Base-by-base conservation (phyloP, 208 protist genomes). In the Naegleria lovaniensis region DNA sequence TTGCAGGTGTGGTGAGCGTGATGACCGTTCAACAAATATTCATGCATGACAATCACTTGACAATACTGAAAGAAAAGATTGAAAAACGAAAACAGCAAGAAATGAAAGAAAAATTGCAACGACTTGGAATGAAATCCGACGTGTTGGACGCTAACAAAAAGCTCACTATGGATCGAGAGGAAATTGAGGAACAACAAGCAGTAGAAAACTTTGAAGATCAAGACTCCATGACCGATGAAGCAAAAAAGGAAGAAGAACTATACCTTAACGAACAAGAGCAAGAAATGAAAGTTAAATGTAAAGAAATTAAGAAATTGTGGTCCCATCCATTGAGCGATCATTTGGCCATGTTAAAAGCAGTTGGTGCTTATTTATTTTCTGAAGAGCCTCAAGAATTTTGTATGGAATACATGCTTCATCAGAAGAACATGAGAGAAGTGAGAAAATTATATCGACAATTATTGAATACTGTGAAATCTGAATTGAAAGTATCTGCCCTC, bases 371-470 rank as follows among this genome's bases (percentile, higher is more conserved):
- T 89, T 19, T 33, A 7, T 89, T n/a, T 55, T 7, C 33, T 5
- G 16, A 55, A 40, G 25, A 52, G 33, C 25, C 41, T 40, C 38
- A 52, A 36, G 33, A 89, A 40, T 89, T 89, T 41, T 89, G 85
- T 89, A 0, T 33, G 5, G 11, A 52, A 40, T 41, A 67, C 11
- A 55, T 67, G 16, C 22, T 89, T n/a, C 85, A 89, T 40, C 11
- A 38, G 7, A 89, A 89, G 48, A 89, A 89, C 39, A 89, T 89
- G 85, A 89, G 41, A 67, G 85, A 89, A 89, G 29, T 89, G 13
- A 25, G n/a, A 55, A n/a, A 29, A 5, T 40, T 89, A 0, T n/a
- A n/a, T 19, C 5, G 48, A 89, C 85, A 89, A 89, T 89, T 89
- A 40, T 25, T 67, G 22, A 33, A 29, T 19, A 67, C 51, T 19